Percentiles rank a stretch among this genome's conserved stretches.
Conservation (phyloP, 139 green algal species). For the Chlorella sorokiniana region DNA sequence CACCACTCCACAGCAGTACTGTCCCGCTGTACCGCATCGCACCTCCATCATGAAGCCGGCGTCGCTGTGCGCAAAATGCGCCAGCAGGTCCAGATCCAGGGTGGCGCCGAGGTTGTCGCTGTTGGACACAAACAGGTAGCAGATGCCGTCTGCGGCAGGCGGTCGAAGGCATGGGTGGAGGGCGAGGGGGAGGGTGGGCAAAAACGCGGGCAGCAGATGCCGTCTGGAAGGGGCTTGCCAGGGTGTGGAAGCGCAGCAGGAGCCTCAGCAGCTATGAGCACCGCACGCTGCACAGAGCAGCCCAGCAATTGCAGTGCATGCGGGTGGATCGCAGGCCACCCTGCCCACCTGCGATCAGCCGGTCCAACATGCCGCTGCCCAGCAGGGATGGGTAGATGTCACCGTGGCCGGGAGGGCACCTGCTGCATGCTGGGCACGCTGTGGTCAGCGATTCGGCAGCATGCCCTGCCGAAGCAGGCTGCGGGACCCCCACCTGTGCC, state of each 20-base stretch:
- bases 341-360: constrained; percentile 60
- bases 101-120: constrained; percentile 93
- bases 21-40: background rate
- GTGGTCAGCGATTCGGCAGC: no score
- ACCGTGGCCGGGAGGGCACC: constrained; percentile 89
- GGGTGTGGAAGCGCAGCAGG: background rate
- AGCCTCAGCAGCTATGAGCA: no score
- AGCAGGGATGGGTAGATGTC: constrained; percentile 95
- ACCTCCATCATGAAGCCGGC: constrained; percentile 92
- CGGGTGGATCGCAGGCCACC: background rate
- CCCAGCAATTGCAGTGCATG: no score
- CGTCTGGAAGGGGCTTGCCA: background rate
- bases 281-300: no score
- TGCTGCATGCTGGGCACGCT: constrained; percentile 30
- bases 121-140: constrained; percentile 87
- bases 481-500: no score
- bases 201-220: background rate
- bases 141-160: constrained; percentile 45
- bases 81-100: constrained; percentile 83
- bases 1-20: background rate
- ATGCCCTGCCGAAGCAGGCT: no score
- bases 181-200: background rate
- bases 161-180: background rate
- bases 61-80: constrained; percentile 75
- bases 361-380: constrained; percentile 86